Conservation (phyloP, 2,329 filamentous ascomycete genomes). For the Amesomyces nigricolor region DNA sequence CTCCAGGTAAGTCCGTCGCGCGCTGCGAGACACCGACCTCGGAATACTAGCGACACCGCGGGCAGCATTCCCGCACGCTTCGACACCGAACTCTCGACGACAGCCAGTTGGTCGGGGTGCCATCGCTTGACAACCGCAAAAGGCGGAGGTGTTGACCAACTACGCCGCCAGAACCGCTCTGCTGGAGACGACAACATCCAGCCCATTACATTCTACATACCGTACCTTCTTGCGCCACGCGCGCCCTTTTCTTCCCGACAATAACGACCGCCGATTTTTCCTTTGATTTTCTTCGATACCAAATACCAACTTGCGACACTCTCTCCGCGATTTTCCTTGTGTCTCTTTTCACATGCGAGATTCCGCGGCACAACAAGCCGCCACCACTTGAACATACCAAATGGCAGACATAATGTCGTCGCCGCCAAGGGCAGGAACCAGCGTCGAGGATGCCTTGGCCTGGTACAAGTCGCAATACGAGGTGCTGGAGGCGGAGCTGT, state of each 20-base stretch:
- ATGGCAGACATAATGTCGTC: slow-evolving; percentile 60
- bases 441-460: slow-evolving; percentile 67
- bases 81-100: slow-evolving; percentile 3
- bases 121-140: slow-evolving; percentile 9
- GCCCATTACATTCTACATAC: neutral
- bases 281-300: slow-evolving; percentile 10
- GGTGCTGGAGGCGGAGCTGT: slow-evolving; percentile 81
- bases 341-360: slow-evolving; percentile 20
- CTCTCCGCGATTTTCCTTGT: slow-evolving; percentile 5
- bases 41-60: slow-evolving; percentile 10
- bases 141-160: slow-evolving; percentile 15
- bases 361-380: slow-evolving; percentile 12
- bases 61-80: neutral
- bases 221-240: neutral
- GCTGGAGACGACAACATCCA: slow-evolving; percentile 3
- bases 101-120: slow-evolving; percentile 8
- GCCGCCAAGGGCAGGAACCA: slow-evolving; percentile 50
- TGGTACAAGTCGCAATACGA: slow-evolving; percentile 98
- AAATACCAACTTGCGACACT: slow-evolving; percentile 10
- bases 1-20: slow-evolving; percentile 20
- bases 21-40: slow-evolving; percentile 11
- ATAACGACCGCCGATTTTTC: slow-evolving; percentile 15
- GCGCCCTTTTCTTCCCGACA: neutral
- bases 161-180: slow-evolving; percentile 7
- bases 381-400: slow-evolving; percentile 17